Conservation (phyloP, 768 basidiomycete species). For the Flagelloscypha sp. region DNA sequence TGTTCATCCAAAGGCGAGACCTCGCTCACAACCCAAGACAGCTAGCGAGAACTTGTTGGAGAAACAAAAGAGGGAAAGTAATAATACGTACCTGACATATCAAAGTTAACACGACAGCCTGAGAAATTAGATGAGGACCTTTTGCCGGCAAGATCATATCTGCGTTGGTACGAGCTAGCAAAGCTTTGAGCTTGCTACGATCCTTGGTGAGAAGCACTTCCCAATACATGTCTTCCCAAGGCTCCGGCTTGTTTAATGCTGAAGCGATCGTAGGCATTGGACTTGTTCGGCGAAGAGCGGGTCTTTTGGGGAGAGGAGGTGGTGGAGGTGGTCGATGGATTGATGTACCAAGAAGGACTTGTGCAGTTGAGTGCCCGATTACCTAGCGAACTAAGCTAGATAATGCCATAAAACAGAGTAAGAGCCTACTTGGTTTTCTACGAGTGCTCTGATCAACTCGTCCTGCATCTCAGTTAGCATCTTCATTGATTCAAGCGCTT, state of each 20-base stretch:
- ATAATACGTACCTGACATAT: slow-evolving; percentile 61
- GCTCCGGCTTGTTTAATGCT: slow-evolving; percentile 56
- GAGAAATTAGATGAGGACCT: slow-evolving; percentile 62
- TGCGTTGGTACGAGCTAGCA: slow-evolving; percentile 66
- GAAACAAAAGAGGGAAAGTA: not conserved
- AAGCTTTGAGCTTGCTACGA: slow-evolving; percentile 60
- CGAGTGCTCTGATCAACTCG: no score
- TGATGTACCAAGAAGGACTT: no score
- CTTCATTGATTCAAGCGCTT: no score
- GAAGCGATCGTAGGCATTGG: no score
- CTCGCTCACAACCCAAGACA: slow-evolving; percentile 68
- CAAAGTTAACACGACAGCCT: slow-evolving; percentile 77
- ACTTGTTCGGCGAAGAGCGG: no score
- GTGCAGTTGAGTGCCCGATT: no score
- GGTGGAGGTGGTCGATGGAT: no score
- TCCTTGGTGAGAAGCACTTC: slow-evolving; percentile 72
- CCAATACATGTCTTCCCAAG: slow-evolving; percentile 82
- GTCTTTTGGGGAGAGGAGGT: no score
- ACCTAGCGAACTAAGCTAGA: no score
- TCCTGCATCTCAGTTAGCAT: no score
- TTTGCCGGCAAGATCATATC: slow-evolving; percentile 75
- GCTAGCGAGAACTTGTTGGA: slow-evolving; percentile 29
- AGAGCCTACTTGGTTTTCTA: no score
- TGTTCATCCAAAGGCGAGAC: slow-evolving; percentile 69
- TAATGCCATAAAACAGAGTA: no score